Base-by-base conservation (phyloP, 176 grass and related monocot genomes). In the Avena insularis region DNA sequence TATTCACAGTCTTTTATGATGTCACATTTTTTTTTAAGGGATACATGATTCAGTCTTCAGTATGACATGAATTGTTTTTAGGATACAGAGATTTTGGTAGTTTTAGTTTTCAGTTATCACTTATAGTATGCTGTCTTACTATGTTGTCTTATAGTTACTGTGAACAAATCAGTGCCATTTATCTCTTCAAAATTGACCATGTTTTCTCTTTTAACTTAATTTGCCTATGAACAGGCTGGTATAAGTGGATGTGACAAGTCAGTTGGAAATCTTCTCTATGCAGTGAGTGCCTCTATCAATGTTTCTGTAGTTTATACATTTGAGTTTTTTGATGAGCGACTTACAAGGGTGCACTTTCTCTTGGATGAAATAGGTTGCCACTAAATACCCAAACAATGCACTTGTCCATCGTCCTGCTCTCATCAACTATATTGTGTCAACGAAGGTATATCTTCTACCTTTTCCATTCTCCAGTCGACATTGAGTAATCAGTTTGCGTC, bases 321-420 rank as follows among this genome's bases (percentile, higher is more conserved):
- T 17, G 6, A 31, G 9, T 8, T 66, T 83, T 63, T 74, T 69
- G 6, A 82, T 70, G 79, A 29, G 17, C 70, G 78, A 75, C 53
- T 90, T 29, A 72, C 31, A 46, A 20, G 2, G 21, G 33, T 51
- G 23, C 64, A 82, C 25, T 83, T 85, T 13, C 79, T 87, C 6
- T 15, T 90, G 31, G 38, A 33, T 85, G 83, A 53, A 87, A 90
- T 78, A 98, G 93, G 91, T 98, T 15, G 96, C 96, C 13, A 98
- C 96, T 17, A 98, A 98, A 68, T 93, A 87, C 84, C 96, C 96
- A 71, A 85, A 82, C 9, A 95, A 98, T 79, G 93, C 96, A 2
- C 95, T 98, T 20, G 69, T 92, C 85, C 93, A 98, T 71, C 96
- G 93, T 12, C 90, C 96, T 82, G 88, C 75, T 47, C 87, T 98